Evolutionary conservation across 2,329 filamentous ascomycete species (phyloP).

Genomic region (Trichoderma arundinaceum): DNA sequence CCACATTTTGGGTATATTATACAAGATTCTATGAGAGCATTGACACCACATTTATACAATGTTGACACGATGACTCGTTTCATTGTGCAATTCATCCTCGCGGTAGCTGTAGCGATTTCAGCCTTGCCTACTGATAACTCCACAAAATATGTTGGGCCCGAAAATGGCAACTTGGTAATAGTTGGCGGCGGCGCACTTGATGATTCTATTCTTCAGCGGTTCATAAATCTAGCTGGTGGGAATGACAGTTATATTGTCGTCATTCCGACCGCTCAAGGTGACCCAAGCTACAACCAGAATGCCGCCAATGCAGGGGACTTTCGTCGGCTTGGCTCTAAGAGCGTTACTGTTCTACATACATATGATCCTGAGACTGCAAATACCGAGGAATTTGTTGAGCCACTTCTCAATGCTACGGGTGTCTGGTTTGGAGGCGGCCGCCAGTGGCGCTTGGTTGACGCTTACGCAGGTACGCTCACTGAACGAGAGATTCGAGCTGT

Average conservation of each 20-base stretch:
- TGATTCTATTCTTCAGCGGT: slow-evolving; percentile 12
- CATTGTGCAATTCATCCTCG: not conserved
- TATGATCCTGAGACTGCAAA: slow-evolving; percentile 22
- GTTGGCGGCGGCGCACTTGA: slow-evolving; percentile 19
- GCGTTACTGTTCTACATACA: slow-evolving; percentile 14
- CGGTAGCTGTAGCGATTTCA: not conserved
- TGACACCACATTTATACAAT: not conserved
- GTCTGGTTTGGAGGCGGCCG: slow-evolving; percentile 26
- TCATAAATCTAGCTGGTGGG: slow-evolving; percentile 17
- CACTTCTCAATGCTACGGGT: slow-evolving; percentile 16
- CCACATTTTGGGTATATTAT: not conserved
- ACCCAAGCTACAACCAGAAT: slow-evolving; percentile 20
- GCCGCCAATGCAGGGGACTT: slow-evolving; percentile 21
- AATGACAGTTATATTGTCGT: slow-evolving; percentile 23
- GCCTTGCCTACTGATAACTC: not conserved
- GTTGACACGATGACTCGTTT: slow-evolving; percentile 1
- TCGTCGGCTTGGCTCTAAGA: slow-evolving; percentile 12
- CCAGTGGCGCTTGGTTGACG: slow-evolving; percentile 22
- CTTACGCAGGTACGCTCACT: slow-evolving; percentile 20
- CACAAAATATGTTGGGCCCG: slow-evolving; percentile 8
- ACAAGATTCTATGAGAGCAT: not conserved
- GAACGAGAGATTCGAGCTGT: slow-evolving; percentile 21
- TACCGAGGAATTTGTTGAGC: slow-evolving; percentile 20
- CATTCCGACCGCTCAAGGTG: slow-evolving; percentile 19
- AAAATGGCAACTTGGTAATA: slow-evolving; percentile 24